Conservation (phyloP, 495 filamentous ascomycete species). For the Viridothelium virens region DNA sequence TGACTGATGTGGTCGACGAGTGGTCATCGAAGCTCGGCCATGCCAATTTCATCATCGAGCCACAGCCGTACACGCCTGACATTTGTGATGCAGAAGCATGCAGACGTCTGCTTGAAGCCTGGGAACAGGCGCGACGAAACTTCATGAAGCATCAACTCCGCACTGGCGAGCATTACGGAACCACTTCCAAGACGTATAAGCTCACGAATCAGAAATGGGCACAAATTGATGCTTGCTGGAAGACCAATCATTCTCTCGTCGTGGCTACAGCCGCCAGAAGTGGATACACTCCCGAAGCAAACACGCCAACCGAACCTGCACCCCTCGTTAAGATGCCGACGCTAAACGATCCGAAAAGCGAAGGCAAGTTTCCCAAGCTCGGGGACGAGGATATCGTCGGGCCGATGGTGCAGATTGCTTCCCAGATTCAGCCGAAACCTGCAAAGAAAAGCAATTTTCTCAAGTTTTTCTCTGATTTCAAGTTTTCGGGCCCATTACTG, state of each 20-base stretch:
- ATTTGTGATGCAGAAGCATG: constrained; percentile 52
- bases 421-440: constrained; percentile 26
- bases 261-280: constrained; percentile 41
- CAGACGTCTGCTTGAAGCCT: constrained; percentile 61
- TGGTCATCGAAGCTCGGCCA: constrained; percentile 82
- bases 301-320: constrained; percentile 36
- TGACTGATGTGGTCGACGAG: constrained; percentile 60
- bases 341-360: constrained; percentile 53
- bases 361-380: constrained; percentile 77
- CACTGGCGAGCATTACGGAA: constrained; percentile 77
- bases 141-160: constrained; percentile 77
- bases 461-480: constrained; percentile 35
- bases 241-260: constrained; percentile 52
- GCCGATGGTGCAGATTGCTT: constrained; percentile 65
- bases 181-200: constrained; percentile 72
- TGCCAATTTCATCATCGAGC: constrained; percentile 83
- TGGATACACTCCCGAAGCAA: constrained; percentile 17
- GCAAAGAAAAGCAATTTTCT: constrained; percentile 30
- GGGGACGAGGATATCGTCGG: constrained; percentile 89
- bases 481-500: background rate
- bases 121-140: constrained; percentile 72
- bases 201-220: constrained; percentile 82
- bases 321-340: constrained; percentile 52
- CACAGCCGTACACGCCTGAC: constrained; percentile 68
- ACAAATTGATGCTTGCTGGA: constrained; percentile 65